phyloP scores from a whole-genome alignment of 75 land plant species.

The Larix kaempferi region DNA sequence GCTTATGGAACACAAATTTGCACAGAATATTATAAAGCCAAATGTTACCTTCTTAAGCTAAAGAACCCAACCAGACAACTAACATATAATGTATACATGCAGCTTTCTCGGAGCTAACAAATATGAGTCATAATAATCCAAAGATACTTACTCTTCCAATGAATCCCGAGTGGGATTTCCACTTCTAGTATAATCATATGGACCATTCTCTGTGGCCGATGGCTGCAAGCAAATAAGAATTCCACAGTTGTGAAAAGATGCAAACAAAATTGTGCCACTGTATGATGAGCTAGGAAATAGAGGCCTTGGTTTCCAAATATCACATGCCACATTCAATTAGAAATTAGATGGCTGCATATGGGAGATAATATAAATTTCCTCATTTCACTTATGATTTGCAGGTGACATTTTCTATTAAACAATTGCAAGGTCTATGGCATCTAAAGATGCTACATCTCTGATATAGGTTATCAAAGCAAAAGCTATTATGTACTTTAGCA shows the following conservation, averaged over 20 bases:
- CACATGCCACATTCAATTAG: too few species aligned
- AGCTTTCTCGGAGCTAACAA: not conserved
- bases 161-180: conserved; percentile 92
- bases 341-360: too few species aligned
- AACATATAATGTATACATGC: not conserved
- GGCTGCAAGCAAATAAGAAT: conserved; percentile 47
- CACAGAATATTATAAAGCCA: not conserved
- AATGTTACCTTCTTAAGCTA: not conserved
- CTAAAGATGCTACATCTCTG: too few species aligned
- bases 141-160: conserved; percentile 61
- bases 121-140: not conserved
- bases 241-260: not conserved
- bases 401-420: too few species aligned
- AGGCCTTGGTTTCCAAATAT: too few species aligned
- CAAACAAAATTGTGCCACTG: too few species aligned
- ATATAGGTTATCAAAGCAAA: too few species aligned
- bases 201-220: conserved; percentile 75
- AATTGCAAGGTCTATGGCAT: too few species aligned
- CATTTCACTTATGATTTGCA: too few species aligned
- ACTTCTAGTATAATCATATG: conserved; percentile 98
- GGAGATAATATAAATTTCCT: too few species aligned
- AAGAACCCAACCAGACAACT: not conserved
- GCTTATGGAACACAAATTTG: not conserved
- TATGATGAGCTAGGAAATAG: too few species aligned
- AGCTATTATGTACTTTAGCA: too few species aligned